A percentile compares a stretch with the other conserved stretches of the same genome.
phyloP scores from a whole-genome alignment of 768 basidiomycete genomes.

The Serendipita sp. region DNA sequence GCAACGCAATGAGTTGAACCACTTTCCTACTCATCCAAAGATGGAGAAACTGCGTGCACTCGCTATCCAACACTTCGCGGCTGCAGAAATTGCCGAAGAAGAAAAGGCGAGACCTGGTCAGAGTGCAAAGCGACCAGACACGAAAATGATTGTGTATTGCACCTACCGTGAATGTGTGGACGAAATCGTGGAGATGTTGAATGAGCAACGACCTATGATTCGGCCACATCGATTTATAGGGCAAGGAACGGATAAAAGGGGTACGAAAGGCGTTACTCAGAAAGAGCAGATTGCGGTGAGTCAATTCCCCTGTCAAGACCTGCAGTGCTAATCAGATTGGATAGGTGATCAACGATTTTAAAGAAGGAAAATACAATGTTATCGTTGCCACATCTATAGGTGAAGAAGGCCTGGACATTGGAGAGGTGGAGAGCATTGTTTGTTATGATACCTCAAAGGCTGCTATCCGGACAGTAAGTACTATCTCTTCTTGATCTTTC shows the following conservation, averaged over 20 bases:
- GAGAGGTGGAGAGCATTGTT: constrained; percentile 88
- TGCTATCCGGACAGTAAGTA: constrained; percentile 80
- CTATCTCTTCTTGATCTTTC: neutral
- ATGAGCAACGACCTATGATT: constrained; percentile 60
- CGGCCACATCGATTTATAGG: constrained; percentile 80
- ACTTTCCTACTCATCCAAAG: constrained; percentile 71
- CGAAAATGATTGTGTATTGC: constrained; percentile 87
- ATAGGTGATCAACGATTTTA: constrained; percentile 78
- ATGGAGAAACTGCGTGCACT: constrained; percentile 68
- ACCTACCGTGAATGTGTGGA: constrained; percentile 83
- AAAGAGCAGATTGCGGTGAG: constrained; percentile 78
- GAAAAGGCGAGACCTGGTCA: constrained; percentile 12
- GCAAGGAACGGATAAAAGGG: constrained; percentile 70
- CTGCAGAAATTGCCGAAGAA: constrained; percentile 27
- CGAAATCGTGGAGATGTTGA: constrained; percentile 71
- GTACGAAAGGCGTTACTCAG: constrained; percentile 77
- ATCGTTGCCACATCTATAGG: constrained; percentile 93
- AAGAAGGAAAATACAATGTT: constrained; percentile 73
- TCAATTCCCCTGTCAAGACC: constrained; percentile 9
- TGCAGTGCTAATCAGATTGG: neutral
- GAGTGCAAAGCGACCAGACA: constrained; percentile 18
- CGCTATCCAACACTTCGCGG: constrained; percentile 63
- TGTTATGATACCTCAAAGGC: constrained; percentile 97
- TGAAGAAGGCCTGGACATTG: constrained; percentile 96
- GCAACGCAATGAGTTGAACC: constrained; percentile 31